Evolutionary conservation across 106 monocot genomes (phyloP), one percentile per base, ranked within the genome.

Genomic region (Posidonia australis): DNA sequence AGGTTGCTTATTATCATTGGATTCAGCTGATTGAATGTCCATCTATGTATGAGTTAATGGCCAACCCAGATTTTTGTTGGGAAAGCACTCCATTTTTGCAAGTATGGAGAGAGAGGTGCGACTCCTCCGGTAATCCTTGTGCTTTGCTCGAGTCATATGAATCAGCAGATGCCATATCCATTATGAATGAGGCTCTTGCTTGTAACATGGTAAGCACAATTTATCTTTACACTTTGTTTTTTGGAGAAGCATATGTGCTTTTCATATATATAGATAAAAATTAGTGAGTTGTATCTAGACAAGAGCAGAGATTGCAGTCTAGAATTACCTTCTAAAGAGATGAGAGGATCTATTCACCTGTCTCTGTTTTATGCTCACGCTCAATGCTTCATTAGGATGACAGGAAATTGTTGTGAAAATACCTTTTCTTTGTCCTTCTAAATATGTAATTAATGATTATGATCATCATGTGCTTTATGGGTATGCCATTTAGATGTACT

Each of bases 1-100:
- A 51, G 24, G 16, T 21, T 1, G 12, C 30, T 43, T 6, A 0
- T 56, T 54, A 5, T 51, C 5, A 20, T 54, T 68, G 41, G 9
- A 65, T 78, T 53, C 81, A 98, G 98, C 77, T 98, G 69, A 79
- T 91, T 77, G 98, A 98, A 77, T 98, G 98, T 21, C 98, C 98
- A 60, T 98, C 98, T 20, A 91, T 98, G 62, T 98, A 98, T 69
- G 98, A 98, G 65, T 68, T 98, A 60, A 74, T 91, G 91, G 87
- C 80, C 13, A 68, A 54, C 64, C 79, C 82, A 19, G 57, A 75
- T 52, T 98, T 87, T 76, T 58, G 29, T 48, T 98, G 98, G 98
- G 75, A 86, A 62, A 67, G 70, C 65, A 24, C 74, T 57, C 98
- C 91, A 22, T 59, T 85, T 60, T 49, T 98, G 66, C 87, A 98